Evolutionary conservation across 345 rosid genomes (phyloP).

Genomic region (Corchorus capsularis): DNA sequence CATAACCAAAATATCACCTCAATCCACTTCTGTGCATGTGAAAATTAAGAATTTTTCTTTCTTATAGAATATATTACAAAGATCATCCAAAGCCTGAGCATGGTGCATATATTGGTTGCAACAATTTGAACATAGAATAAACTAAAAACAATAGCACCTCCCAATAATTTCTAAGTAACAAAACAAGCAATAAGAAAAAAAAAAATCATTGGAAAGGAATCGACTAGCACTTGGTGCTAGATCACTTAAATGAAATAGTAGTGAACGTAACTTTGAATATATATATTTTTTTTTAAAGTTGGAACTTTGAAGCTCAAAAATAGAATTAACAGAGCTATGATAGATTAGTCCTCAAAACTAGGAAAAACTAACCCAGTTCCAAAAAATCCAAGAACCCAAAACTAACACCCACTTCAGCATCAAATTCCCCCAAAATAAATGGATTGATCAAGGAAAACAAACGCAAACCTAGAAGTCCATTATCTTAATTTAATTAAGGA

Average conservation of each 20-base stretch:
- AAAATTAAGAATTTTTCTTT: neutral
- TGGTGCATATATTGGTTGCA: neutral
- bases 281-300: neutral
- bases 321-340: constrained; percentile 1
- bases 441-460: constrained; percentile 1
- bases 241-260: neutral
- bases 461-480: neutral
- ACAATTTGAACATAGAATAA: neutral
- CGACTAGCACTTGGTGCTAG: neutral
- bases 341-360: neutral
- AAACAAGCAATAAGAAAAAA: neutral
- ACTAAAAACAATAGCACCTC: constrained; percentile 2
- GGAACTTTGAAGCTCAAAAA: neutral
- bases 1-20: neutral
- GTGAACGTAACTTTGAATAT: neutral
- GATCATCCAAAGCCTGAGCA: constrained; percentile 2
- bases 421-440: neutral
- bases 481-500: neutral
- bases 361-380: neutral
- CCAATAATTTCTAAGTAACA: constrained; percentile 1
- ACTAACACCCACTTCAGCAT: neutral
- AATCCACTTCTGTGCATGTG: neutral
- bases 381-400: neutral
- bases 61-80: neutral
- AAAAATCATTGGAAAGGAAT: neutral